Evolutionary conservation across 306 rosid species (phyloP).

Genomic region (Cercis canadensis): DNA sequence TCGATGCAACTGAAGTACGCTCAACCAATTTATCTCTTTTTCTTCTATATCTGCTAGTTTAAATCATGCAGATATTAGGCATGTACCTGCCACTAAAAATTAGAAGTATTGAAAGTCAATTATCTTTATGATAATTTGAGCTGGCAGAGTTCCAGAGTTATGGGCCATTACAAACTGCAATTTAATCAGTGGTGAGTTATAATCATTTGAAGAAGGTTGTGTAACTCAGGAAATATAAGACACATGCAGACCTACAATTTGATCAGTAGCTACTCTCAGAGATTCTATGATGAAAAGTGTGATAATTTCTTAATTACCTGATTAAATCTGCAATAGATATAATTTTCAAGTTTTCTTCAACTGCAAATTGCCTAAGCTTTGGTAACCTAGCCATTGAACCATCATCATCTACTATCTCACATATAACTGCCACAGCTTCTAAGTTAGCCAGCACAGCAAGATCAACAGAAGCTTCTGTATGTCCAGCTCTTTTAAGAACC

Average conservation of each 20-base stretch:
- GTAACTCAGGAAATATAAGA: not conserved
- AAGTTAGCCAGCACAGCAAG: constrained; percentile 74
- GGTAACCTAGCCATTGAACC: constrained; percentile 90
- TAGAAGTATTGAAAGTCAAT: not conserved
- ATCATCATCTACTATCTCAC: constrained; percentile 83
- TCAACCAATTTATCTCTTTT: constrained; percentile 66
- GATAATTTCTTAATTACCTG: constrained; percentile 48
- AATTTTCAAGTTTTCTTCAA: constrained; percentile 62
- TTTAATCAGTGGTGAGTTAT: not conserved
- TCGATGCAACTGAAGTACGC: constrained; percentile 53
- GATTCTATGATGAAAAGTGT: not conserved
- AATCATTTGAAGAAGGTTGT: not conserved
- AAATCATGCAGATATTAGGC: constrained; percentile 14
- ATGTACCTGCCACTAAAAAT: not conserved
- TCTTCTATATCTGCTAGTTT: constrained; percentile 66
- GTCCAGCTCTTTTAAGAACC: constrained; percentile 79
- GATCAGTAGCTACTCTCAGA: not conserved
- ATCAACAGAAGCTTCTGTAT: constrained; percentile 79
- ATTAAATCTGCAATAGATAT: constrained; percentile 76
- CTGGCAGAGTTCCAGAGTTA: not conserved
- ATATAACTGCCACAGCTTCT: constrained; percentile 65
- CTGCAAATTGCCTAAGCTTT: constrained; percentile 59
- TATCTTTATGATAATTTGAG: not conserved
- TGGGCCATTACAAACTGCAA: not conserved
- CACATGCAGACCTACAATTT: no score